Evolutionary conservation across 2,329 filamentous ascomycete species (phyloP).

Genomic region (Cytospora piceae): DNA sequence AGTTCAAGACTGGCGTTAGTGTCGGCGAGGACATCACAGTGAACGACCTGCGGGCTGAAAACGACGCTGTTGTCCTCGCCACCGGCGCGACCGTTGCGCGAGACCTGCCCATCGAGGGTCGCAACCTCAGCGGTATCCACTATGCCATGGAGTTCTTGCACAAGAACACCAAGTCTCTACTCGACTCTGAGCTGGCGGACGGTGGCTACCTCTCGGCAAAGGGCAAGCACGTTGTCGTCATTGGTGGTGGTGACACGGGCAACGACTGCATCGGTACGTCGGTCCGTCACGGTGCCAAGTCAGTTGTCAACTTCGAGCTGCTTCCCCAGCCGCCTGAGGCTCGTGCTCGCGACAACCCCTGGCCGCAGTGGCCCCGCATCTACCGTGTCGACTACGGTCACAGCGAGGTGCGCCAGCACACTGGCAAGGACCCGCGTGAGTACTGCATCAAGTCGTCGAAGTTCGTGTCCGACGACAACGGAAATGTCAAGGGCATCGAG

Average conservation of each 20-base stretch:
- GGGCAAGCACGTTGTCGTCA: conserved; percentile 93
- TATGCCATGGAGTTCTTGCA: conserved; percentile 98
- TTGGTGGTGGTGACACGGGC: conserved; percentile 95
- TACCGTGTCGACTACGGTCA: conserved; percentile 99
- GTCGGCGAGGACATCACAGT: conserved; percentile 79
- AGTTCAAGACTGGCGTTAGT: conserved; percentile 76
- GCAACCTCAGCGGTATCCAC: conserved; percentile 87
- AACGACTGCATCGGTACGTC: conserved; percentile 98
- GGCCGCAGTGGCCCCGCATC: conserved; percentile 97
- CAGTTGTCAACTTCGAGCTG: conserved; percentile 94
- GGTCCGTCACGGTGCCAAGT: conserved; percentile 92
- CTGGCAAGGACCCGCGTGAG: conserved; percentile 93
- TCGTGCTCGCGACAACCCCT: conserved; percentile 92
- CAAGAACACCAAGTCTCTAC: conserved; percentile 95
- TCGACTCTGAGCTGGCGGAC: conserved; percentile 86
- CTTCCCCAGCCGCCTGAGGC: conserved; percentile 89
- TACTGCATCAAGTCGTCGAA: conserved; percentile 99
- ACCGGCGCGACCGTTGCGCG: conserved; percentile 93
- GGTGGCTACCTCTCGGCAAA: conserved; percentile 90
- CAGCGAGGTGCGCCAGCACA: conserved; percentile 92
- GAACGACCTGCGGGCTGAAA: conserved; percentile 70
- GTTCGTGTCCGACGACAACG: conserved; percentile 86
- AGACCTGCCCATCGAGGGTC: conserved; percentile 87
- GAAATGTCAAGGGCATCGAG: conserved; percentile 93
- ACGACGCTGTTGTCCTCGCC: conserved; percentile 86